Evolutionary conservation across 2,329 filamentous ascomycete species (phyloP).

Genomic region (Phoma sp.): DNA sequence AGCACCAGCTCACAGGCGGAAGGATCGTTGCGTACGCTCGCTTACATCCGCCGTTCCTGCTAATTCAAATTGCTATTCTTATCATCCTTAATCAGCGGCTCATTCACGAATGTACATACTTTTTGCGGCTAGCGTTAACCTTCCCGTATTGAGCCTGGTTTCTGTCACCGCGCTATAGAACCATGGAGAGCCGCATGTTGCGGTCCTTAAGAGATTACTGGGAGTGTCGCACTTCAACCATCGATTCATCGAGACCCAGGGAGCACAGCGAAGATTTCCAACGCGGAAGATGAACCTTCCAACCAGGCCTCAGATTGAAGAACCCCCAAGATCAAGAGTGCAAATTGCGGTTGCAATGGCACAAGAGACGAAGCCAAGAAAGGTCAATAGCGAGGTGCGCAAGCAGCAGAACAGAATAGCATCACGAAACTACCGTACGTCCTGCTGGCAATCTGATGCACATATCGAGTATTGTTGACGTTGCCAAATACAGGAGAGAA

Average conservation of each 20-base stretch:
- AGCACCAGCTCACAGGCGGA: neutral
- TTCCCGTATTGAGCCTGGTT: constrained; percentile 19
- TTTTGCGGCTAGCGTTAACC: constrained; percentile 23
- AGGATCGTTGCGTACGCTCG: constrained; percentile 13
- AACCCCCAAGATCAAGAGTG: constrained; percentile 14
- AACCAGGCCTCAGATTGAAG: constrained; percentile 16
- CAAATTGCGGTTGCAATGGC: constrained; percentile 13
- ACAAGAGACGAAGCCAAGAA: constrained; percentile 37
- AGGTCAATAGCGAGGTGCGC: constrained; percentile 46
- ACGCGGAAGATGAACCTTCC: constrained; percentile 29
- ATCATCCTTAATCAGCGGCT: constrained; percentile 38
- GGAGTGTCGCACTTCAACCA: neutral
- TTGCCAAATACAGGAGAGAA: constrained; percentile 38
- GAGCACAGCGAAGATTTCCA: neutral
- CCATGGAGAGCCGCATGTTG: constrained; percentile 21
- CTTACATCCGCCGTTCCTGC: constrained; percentile 25
- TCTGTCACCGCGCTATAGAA: constrained; percentile 23
- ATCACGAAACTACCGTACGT: constrained; percentile 47
- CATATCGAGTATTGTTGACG: neutral
- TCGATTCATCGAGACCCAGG: neutral
- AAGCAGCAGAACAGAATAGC: constrained; percentile 50
- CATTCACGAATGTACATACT: constrained; percentile 24
- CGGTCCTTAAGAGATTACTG: constrained; percentile 14
- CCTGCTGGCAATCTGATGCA: neutral
- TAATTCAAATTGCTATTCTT: constrained; percentile 33